Base-by-base conservation (phyloP, 352 stramenopile species). In the Phytophthora gonapodyides region DNA sequence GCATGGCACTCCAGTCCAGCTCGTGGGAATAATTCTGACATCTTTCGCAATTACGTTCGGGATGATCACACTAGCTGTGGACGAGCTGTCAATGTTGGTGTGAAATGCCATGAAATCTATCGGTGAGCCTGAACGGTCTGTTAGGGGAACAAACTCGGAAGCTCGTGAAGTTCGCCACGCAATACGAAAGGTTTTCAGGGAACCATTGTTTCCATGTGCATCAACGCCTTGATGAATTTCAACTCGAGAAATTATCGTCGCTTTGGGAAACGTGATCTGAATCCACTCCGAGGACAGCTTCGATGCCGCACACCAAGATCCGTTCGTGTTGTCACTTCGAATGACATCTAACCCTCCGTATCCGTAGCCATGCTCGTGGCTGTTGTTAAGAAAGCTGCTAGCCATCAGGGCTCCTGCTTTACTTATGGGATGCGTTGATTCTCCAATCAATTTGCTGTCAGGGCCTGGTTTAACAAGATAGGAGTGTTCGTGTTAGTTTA, bases 261-360 rank as follows among this genome's bases (percentile, higher is more conserved):
- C 55, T 36, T 49, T 51, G 15, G 76, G 74, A 24, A 88, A 84
- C 2, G 38, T 64, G 4, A 86, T 37, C 55, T 81, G 54, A 17
- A 88, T 9, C 75, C 77, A 88, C 48, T 88, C 79, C 0, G 24
- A 60, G 2, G 50, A 41, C 0, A 38, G 58, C 2, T 11, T 6
- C 3, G 69, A 68, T 1, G 7, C 51, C 13, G 75, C 54, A 68
- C 79, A 88, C 79, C 79, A 88, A 16, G 76, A 65, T 16, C 56
- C 49, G 17, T 49, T 36, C 0, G 17, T 46, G 37, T 13, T 60
- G 31, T 70, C 53, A 33, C 46, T 57, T 21, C 79, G 74, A 38
- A 78, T 41, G 0, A 58, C 65, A 36, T 64, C 42, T 16, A 88
- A 48, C 7, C 72, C 76, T n/a, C 51, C 47, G 6, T 64, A 62